phyloP scores from a whole-genome alignment of 2,329 filamentous ascomycete species.

The Scolecobasidium constrictum region DNA sequence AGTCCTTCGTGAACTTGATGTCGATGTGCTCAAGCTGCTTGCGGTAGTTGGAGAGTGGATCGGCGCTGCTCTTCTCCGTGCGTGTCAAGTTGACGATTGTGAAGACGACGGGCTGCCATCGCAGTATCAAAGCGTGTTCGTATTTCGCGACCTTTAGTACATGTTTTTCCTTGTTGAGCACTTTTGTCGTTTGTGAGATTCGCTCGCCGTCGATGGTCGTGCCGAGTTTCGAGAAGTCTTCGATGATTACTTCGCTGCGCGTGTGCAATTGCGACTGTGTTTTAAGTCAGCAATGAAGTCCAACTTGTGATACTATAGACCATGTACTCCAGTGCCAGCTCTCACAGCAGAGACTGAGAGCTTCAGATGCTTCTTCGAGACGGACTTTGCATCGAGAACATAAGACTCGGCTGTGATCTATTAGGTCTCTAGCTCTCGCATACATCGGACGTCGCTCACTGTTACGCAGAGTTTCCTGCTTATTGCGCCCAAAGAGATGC shows the following conservation, averaged over 20 bases:
- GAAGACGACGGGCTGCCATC: constrained; percentile 71
- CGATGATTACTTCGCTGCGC: constrained; percentile 60
- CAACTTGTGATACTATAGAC: background rate
- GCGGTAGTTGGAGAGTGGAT: constrained; percentile 52
- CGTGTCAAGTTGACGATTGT: constrained; percentile 68
- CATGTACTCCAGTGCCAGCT: constrained; percentile 54
- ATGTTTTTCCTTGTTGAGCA: constrained; percentile 47
- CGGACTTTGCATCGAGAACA: constrained; percentile 63
- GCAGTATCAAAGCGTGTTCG: constrained; percentile 52
- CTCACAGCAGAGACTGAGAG: constrained; percentile 59
- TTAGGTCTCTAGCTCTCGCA: background rate
- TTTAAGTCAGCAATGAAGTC: background rate
- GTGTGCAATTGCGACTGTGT: constrained; percentile 48
- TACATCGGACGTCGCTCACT: background rate
- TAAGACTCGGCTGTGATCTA: background rate
- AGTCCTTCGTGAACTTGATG: constrained; percentile 72
- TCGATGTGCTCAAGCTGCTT: constrained; percentile 70
- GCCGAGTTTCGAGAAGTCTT: constrained; percentile 77
- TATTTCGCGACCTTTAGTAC: constrained; percentile 64
- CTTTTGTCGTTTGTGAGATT: constrained; percentile 50
- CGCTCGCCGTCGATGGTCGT: constrained; percentile 63
- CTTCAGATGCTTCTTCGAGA: constrained; percentile 81
- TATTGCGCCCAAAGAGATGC: constrained; percentile 3
- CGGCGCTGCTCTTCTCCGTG: constrained; percentile 28
- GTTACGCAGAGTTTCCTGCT: background rate